These are phyloP conservation scores for Ceratobasidium sp. DNA, from an alignment of 1,284 basidiomycete genomes.

Conservation along the genomic window DNA sequence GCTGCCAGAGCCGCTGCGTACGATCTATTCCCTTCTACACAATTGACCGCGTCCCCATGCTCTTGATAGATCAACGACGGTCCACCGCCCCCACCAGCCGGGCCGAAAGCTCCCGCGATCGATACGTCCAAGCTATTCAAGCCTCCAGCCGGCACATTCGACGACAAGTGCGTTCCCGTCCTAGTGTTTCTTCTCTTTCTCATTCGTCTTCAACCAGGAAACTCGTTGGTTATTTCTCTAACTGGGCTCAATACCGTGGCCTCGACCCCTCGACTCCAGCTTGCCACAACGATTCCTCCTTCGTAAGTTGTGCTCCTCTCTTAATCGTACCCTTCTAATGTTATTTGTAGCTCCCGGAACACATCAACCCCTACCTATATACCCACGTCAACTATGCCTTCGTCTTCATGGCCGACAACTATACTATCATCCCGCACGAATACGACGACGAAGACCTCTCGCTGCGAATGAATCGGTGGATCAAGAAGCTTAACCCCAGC, in stretches of 20 bases:
- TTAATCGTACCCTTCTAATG: background rate
- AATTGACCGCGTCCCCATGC: background rate
- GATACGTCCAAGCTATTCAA: slow-evolving; percentile 20
- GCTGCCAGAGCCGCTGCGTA: slow-evolving; percentile 29
- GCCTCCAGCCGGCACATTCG: slow-evolving; percentile 6
- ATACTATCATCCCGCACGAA: slow-evolving; percentile 17
- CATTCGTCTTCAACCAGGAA: background rate
- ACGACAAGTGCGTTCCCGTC: background rate
- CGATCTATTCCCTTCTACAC: background rate
- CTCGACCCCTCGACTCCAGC: slow-evolving; percentile 8
- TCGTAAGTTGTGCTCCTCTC: background rate
- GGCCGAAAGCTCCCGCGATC: background rate
- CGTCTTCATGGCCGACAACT: slow-evolving; percentile 38
- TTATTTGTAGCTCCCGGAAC: background rate
- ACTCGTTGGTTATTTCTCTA: slow-evolving; percentile 18
- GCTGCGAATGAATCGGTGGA: too few relatives aligned
- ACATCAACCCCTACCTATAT: slow-evolving; percentile 32
- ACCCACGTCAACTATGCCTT: slow-evolving; percentile 38
- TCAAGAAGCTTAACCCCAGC: slow-evolving; percentile 23
- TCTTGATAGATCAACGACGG: slow-evolving; percentile 7
- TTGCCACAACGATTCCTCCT: slow-evolving; percentile 15
- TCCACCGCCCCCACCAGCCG: background rate
- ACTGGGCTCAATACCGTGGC: slow-evolving; percentile 30
- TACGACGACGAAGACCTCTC: slow-evolving; percentile 4
- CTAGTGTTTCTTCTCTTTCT: too few relatives aligned